Base-by-base conservation (phyloP, 352 stramenopile species). In the Detonula confervacea region DNA sequence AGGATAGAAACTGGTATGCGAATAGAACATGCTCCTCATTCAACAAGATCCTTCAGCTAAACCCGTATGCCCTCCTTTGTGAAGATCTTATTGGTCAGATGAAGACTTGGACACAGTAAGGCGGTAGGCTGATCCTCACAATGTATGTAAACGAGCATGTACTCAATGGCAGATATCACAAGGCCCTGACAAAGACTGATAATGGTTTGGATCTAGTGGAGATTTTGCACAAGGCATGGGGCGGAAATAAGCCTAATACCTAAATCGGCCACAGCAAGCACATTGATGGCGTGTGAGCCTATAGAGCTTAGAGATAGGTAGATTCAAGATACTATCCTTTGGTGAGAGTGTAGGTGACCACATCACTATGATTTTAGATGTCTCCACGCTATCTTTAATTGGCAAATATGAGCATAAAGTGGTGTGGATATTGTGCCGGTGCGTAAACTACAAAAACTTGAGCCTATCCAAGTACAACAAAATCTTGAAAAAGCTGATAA, bases 61-160 rank as follows among this genome's bases (percentile, higher is more conserved):
- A 47, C 0, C 64, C 64, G 1, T 16, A 52, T 20, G 20, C 61
- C 1, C 18, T 80, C 7, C 69, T 80, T n/a, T 22, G 47, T 8
- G 16, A 57, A 0, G 72, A 80, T 20, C 18, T 80, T 1, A 3
- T 69, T 0, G n/a, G 8, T 6, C 49, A 69, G 14, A 51, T 82
- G 0, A 2, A 20, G 1, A 22, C n/a, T 12, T 82, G 66, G 65
- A 30, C 11, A 27, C 8, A 27, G 1, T 3, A 54, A 18, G 74
- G 66, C 0, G 65, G 73, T 29, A 46, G 47, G 16, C 14, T 82
- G 11, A 64, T 82, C 1, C 11, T 82, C n/a, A 46, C 70, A 3
- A 77, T 77, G 60, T 57, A 82, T 25, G 14, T 20, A 0, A 68
- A 59, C 29, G n/a, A 44, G 12, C 60, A 68, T 9, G 11, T 68